Percentiles rank a stretch among this genome's conserved stretches.
Conservation (phyloP, 108 stramenopile species). For the Nannochloropsis gaditana region DNA sequence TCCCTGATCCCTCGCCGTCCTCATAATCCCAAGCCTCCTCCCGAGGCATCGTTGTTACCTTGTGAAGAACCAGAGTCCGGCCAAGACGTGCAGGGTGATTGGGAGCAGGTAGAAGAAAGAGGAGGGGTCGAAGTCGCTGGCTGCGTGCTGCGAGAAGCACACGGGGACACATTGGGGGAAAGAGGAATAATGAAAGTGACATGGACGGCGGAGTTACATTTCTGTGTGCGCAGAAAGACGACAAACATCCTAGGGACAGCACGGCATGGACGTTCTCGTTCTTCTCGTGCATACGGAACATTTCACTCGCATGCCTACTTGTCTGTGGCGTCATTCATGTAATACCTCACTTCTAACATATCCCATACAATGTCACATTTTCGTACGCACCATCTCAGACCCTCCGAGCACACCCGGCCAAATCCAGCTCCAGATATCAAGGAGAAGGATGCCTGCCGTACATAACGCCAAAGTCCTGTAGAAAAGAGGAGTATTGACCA, state of each 20-base stretch:
- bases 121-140: constrained; percentile 19
- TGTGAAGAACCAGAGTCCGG: background rate
- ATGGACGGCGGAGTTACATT: background rate
- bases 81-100: background rate
- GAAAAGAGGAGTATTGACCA: background rate
- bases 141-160: background rate
- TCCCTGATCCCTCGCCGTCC: background rate
- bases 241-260: background rate
- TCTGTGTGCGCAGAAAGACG: background rate
- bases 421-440: background rate
- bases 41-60: background rate
- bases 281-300: too few relatives aligned
- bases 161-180: background rate
- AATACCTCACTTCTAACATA: too few relatives aligned
- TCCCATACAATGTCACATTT: background rate
- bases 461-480: background rate
- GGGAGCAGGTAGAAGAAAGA: constrained; percentile 1
- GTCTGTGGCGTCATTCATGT: too few relatives aligned
- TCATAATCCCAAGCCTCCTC: background rate
- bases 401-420: background rate
- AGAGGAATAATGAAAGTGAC: background rate
- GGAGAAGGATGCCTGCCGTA: background rate
- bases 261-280: background rate
- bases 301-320: too few relatives aligned
- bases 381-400: background rate